Conservation (phyloP, 805 yeast species). For the Wickerhamomyces strasburgensis region DNA sequence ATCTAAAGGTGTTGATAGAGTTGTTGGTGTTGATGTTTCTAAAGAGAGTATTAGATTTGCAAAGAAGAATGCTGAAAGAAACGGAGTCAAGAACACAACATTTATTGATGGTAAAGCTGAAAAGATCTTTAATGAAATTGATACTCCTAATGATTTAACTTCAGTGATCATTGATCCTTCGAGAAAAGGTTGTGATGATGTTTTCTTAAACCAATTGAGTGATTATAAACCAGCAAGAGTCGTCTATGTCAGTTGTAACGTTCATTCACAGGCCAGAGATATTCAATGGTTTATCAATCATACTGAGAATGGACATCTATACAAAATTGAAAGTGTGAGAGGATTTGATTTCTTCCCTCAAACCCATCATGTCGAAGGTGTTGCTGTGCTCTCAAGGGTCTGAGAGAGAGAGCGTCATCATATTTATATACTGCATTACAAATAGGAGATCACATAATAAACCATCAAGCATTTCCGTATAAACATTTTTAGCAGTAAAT, state of each 20-base stretch:
- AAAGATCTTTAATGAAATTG: conserved; percentile 72
- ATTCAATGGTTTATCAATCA: conserved; percentile 72
- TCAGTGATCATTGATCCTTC: conserved; percentile 96
- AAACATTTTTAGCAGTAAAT: too few species aligned
- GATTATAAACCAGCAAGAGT: conserved; percentile 79
- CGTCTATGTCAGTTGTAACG: conserved; percentile 96
- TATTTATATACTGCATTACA: too few species aligned
- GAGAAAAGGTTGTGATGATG: conserved; percentile 92
- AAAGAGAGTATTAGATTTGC: conserved; percentile 92
- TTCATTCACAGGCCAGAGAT: conserved; percentile 96
- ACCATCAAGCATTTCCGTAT: too few species aligned
- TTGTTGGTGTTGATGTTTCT: conserved; percentile 90
- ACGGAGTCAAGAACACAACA: conserved; percentile 70
- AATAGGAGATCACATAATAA: too few species aligned
- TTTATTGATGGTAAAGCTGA: conserved; percentile 94
- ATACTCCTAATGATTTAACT: conserved; percentile 70
- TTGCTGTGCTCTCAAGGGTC: conserved; percentile 58
- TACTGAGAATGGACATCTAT: conserved; percentile 56
- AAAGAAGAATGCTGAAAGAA: conserved; percentile 67
- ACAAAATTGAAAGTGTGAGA: conserved; percentile 73
- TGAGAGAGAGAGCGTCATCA: too few species aligned
- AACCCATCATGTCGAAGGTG: conserved; percentile 88
- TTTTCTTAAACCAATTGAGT: conserved; percentile 79
- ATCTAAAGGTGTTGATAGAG: conserved; percentile 72
- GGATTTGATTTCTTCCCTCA: conserved; percentile 98